Percentiles rank a stretch among this genome's conserved stretches.
These are phyloP conservation scores for Penicillium arizonense DNA, from an alignment of 495 filamentous ascomycete species.

Conservation along the genomic window DNA sequence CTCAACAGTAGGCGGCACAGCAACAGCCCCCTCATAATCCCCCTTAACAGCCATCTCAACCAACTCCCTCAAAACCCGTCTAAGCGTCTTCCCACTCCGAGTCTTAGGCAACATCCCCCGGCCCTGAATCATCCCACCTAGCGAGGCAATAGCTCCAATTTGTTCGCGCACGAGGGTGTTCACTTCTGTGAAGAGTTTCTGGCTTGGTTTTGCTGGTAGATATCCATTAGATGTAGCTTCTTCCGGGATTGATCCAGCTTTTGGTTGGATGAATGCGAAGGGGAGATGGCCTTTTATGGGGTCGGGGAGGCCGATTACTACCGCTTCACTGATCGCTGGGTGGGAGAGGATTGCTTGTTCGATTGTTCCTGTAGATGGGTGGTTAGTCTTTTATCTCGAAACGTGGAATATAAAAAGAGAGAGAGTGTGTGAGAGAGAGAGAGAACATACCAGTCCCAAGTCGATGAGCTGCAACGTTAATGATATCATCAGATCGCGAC, in stretches of 20 bases:
- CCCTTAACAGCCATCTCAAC: slow-evolving; percentile 61
- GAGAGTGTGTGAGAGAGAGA: not conserved
- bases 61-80: slow-evolving; percentile 76
- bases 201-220: slow-evolving; percentile 40
- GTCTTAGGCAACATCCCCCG: slow-evolving; percentile 93
- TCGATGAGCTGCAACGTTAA: slow-evolving; percentile 92
- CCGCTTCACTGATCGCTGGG: slow-evolving; percentile 73
- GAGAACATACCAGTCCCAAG: slow-evolving; percentile 74
- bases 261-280: slow-evolving; percentile 77
- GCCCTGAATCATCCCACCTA: slow-evolving; percentile 82
- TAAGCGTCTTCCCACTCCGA: slow-evolving; percentile 79
- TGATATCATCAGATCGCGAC: slow-evolving; percentile 85
- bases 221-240: not conserved
- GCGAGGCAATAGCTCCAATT: slow-evolving; percentile 81
- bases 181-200: slow-evolving; percentile 56
- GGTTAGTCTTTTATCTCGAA: not conserved
- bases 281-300: slow-evolving; percentile 84
- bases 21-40: slow-evolving; percentile 50
- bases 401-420: not conserved
- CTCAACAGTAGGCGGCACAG: slow-evolving; percentile 60
- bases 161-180: slow-evolving; percentile 71
- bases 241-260: slow-evolving; percentile 40
- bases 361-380: slow-evolving; percentile 59
- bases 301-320: slow-evolving; percentile 83
- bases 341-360: slow-evolving; percentile 88